A percentile compares a stretch with the other conserved stretches of the same genome.
These are phyloP conservation scores for Sugiyamaella qingdaonensis DNA, from an alignment of 805 yeast species.

Conservation along the genomic window DNA sequence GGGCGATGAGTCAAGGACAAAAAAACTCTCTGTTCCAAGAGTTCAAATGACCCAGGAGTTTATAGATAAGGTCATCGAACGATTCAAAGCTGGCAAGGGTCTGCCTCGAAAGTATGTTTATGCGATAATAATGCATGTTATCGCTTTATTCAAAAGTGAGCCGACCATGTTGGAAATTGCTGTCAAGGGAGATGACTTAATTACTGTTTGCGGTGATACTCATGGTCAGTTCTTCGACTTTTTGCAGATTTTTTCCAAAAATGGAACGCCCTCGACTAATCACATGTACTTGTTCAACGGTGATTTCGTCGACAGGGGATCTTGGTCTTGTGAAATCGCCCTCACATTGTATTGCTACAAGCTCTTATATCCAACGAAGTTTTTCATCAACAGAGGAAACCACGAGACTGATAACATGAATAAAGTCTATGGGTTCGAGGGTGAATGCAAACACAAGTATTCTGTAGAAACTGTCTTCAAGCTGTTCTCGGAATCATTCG, in stretches of 20 bases:
- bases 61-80: conserved; percentile 58
- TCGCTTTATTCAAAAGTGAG: conserved; percentile 59
- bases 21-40: not conserved
- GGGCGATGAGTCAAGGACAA: not conserved
- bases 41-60: conserved; percentile 44
- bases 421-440: conserved; percentile 92
- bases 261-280: conserved; percentile 61
- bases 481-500: conserved; percentile 82
- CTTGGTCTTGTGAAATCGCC: conserved; percentile 98
- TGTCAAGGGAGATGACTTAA: conserved; percentile 31
- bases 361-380: conserved; percentile 61
- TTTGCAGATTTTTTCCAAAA: conserved; percentile 66
- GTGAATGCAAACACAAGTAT: conserved; percentile 90
- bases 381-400: conserved; percentile 87
- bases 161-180: conserved; percentile 71
- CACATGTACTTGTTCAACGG: conserved; percentile 91
- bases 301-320: conserved; percentile 96
- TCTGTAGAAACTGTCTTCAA: conserved; percentile 64
- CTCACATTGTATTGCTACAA: conserved; percentile 72
- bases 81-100: conserved; percentile 69
- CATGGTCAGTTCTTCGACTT: conserved; percentile 96
- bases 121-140: conserved; percentile 72
- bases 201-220: conserved; percentile 95
- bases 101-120: conserved; percentile 80
- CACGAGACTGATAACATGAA: conserved; percentile 98